Evolutionary conservation across 306 rosid genomes (phyloP).

Genomic region (Pyrus pyrifolia): DNA sequence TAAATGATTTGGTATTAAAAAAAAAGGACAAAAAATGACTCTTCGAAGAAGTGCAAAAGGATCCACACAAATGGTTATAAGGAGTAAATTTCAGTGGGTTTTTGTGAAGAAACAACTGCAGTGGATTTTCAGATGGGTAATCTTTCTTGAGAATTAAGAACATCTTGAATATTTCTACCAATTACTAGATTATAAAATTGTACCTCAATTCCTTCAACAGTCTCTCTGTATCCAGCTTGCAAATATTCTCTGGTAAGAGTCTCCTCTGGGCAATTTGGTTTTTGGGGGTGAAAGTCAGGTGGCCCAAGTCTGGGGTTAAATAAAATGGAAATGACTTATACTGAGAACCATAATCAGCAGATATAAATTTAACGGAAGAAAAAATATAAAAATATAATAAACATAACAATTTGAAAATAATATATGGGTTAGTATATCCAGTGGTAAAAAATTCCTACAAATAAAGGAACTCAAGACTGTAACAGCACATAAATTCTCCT

Average conservation of each 20-base stretch:
- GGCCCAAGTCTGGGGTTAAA: constrained; percentile 76
- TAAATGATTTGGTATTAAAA: not conserved
- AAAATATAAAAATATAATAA: not conserved
- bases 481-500: not conserved
- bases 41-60: not conserved
- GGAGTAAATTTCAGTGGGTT: not conserved
- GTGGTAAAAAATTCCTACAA: not conserved
- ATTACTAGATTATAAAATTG: not conserved
- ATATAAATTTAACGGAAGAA: not conserved
- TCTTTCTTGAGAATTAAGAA: not conserved
- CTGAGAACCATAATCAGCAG: not conserved
- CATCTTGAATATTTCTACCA: not conserved
- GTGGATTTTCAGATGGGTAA: not conserved
- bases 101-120: not conserved
- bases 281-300: constrained; percentile 82
- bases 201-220: constrained; percentile 92
- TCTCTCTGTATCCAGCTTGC: constrained; percentile 75
- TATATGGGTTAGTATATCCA: not conserved
- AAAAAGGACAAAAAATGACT: not conserved
- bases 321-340: constrained; percentile 8
- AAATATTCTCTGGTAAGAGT: constrained; percentile 78
- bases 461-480: not conserved
- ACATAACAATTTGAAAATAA: not conserved
- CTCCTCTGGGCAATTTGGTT: constrained; percentile 83
- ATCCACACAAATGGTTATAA: not conserved